phyloP scores from a whole-genome alignment of 768 basidiomycete genomes.

The Sarcodon aspratus region DNA sequence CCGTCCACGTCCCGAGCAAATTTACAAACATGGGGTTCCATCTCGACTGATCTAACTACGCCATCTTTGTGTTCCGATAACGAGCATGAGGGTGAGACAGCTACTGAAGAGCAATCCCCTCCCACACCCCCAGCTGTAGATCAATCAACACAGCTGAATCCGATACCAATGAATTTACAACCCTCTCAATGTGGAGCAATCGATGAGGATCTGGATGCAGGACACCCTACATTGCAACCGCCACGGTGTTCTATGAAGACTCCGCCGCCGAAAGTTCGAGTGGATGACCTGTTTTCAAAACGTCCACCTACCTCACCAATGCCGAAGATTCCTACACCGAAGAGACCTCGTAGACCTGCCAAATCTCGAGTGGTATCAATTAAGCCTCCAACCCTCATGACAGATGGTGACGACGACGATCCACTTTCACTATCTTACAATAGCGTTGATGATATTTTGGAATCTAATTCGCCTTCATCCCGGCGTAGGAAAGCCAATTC shows the following conservation, averaged over 20 bases:
- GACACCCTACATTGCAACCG: not conserved
- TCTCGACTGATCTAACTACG: constrained; percentile 34
- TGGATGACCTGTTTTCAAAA: constrained; percentile 37
- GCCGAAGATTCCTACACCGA: constrained; percentile 32
- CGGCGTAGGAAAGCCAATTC: not conserved
- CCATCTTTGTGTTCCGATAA: constrained; percentile 73
- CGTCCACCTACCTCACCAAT: constrained; percentile 59
- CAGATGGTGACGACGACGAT: not conserved
- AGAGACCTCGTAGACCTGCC: constrained; percentile 45
- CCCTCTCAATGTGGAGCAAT: too few relatives aligned
- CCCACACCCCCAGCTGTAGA: not conserved
- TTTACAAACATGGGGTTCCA: constrained; percentile 17
- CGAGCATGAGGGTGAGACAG: constrained; percentile 35
- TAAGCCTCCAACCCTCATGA: not conserved
- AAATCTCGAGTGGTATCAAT: not conserved
- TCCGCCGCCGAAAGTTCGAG: not conserved
- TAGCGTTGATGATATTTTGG: too few relatives aligned
- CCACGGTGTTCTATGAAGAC: not conserved
- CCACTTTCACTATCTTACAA: too few relatives aligned
- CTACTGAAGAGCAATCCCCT: not conserved
- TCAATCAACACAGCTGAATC: not conserved
- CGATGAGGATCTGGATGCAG: not conserved
- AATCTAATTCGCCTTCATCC: too few relatives aligned
- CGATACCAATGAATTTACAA: not conserved
- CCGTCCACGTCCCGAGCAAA: constrained; percentile 1